Evolutionary conservation across 2,329 filamentous ascomycete genomes (phyloP), one percentile per base, ranked within the genome.

Genomic region (Grosmannia huntii): DNA sequence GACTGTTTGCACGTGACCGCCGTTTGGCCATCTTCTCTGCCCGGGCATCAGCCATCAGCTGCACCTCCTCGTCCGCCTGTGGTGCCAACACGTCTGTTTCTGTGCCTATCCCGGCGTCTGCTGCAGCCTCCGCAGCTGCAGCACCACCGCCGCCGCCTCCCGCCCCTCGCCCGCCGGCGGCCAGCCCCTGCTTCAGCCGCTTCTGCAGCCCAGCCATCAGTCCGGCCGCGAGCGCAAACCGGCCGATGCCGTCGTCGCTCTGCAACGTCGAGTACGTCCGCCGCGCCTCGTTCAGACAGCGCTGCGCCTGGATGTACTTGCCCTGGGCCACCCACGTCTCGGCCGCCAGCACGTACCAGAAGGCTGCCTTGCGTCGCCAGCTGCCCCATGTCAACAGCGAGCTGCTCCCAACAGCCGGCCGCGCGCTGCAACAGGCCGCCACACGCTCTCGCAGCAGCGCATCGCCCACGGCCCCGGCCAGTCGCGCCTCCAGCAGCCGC

Each of bases 371-470:
- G 54, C 94, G 80, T 60, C 79, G 80, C 61, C 92, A 80, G 10
- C 80, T 78, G 19, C 91, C 90, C 77, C 85, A 87, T 84, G 80
- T 10, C 79, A 11, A 5, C 46, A 49, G 46, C 1, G 48, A 4
- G 4, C 48, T 14, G 23, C 14, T 33, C 44, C 44, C 28, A 10
- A 21, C 28, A 10, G 23, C 46, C 95, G 77, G 25, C 92, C 78
- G 87, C 85, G 87, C 84, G 0, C 83, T 82, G 71, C 92, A 96
- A 72, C 89, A 96, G 2, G 87, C 83, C 0, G 89, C 88, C 23
- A 96, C 80, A 41, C 94, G 84, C 72, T 99, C 92, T 57, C 86
- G 90, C 65, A 96, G 76, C 14, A 99, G 78, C 0, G 89, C 89
- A 60, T 92, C 87, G 4, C 90, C 90, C 1, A 94, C 76, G 1